These are phyloP conservation scores for Leersia perrieri DNA, from an alignment of 176 grass and related monocot genomes.

Conservation along the genomic window DNA sequence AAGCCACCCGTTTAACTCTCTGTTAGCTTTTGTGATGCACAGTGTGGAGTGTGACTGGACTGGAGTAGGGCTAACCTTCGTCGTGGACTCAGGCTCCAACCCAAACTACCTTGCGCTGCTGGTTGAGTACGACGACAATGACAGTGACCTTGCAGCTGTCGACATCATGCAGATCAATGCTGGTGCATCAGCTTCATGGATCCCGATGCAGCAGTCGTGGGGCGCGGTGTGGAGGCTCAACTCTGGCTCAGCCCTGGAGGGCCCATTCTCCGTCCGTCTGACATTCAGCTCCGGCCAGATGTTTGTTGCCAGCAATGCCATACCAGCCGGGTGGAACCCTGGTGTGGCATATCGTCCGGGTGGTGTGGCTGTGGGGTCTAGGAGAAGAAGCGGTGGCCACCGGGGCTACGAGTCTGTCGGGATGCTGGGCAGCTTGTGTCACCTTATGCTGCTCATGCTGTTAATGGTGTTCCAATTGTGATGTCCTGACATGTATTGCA, in stretches of 20 bases:
- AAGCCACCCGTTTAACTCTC: background rate
- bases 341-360: conserved; percentile 34
- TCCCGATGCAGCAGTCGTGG: conserved; percentile 60
- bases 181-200: conserved; percentile 3
- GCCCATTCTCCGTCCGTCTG: conserved; percentile 47
- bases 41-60: conserved; percentile 60
- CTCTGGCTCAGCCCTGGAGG: conserved; percentile 37
- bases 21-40: background rate
- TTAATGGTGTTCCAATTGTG: conserved; percentile 7
- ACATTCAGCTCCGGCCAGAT: conserved; percentile 41
- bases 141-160: conserved; percentile 59
- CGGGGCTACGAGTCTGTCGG: background rate
- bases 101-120: conserved; percentile 76
- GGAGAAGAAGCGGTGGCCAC: background rate
- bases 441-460: conserved; percentile 8
- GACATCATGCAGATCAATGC: conserved; percentile 43
- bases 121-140: conserved; percentile 61
- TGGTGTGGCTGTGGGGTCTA: conserved; percentile 33
- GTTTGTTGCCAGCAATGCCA: conserved; percentile 43
- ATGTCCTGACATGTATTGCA: background rate
- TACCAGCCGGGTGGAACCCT: conserved; percentile 43
- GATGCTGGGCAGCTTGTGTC: background rate
- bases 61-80: conserved; percentile 63
- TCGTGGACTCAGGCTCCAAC: conserved; percentile 73
- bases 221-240: conserved; percentile 57